Conservation (phyloP, 2,329 filamentous ascomycete genomes). For the Xylariales sp. region DNA sequence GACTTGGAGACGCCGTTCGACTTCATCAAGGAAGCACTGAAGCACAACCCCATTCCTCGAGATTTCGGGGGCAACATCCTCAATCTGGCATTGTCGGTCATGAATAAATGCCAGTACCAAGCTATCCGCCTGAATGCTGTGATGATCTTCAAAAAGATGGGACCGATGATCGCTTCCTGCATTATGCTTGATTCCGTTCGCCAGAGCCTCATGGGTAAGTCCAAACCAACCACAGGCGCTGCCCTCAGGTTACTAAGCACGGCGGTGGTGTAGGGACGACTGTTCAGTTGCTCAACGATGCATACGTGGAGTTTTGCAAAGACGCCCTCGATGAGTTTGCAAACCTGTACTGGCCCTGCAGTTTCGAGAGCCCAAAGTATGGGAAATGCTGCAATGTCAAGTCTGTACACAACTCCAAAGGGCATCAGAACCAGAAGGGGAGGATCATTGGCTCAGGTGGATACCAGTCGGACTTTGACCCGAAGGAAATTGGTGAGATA, state of each 20-base stretch:
- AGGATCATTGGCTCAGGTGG: constrained; percentile 26
- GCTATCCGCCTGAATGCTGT: constrained; percentile 16
- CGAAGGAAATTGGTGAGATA: constrained; percentile 16
- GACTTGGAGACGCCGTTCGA: constrained; percentile 8
- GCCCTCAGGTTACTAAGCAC: neutral
- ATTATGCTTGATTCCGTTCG: constrained; percentile 27
- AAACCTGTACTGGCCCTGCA: constrained; percentile 23
- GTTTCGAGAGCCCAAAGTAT: constrained; percentile 17
- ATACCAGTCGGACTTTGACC: constrained; percentile 23
- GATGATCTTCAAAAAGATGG: constrained; percentile 24
- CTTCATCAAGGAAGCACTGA: constrained; percentile 10
- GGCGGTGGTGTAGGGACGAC: constrained; percentile 16
- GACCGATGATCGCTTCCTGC: constrained; percentile 26
- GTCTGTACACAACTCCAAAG: constrained; percentile 26
- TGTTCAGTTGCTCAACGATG: constrained; percentile 24
- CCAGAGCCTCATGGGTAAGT: constrained; percentile 23
- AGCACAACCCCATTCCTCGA: constrained; percentile 6
- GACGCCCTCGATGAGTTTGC: constrained; percentile 25
- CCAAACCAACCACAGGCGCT: neutral
- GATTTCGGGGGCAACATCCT: constrained; percentile 11
- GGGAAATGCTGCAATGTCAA: constrained; percentile 24
- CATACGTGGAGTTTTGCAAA: constrained; percentile 23
- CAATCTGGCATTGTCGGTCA: constrained; percentile 9
- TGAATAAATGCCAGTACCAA: neutral
- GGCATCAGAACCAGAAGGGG: constrained; percentile 26